Evolutionary conservation across 1,284 basidiomycete genomes (phyloP), one percentile per base, ranked within the genome.

Genomic region (Leccinum ponderosum): DNA sequence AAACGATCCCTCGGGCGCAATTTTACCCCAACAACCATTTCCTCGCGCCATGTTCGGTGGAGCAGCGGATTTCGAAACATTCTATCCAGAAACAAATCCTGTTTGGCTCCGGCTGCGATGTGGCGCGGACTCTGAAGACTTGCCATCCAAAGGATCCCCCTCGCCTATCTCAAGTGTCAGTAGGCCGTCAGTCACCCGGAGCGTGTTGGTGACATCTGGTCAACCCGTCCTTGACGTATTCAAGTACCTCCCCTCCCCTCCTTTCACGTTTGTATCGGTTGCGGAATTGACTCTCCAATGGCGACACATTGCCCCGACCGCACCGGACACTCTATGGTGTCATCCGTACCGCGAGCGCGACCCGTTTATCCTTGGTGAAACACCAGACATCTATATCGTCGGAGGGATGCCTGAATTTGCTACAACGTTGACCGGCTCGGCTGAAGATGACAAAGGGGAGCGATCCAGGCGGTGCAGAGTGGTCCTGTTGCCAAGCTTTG

Each of bases 281-380:
- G 87, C 94, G 3, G 82, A 87, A 65, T 82, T 89, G 54, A 96
- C 94, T 14, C 81, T 99, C 11, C 86, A 85, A 69, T 99, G 96
- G 97, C 83, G 94, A 63, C 97, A 99, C 76, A 86, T 98, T 68
- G 97, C 97, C 9, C 97, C 97, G 0, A 99, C 97, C 1, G 95
- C 97, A 12, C 97, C 97, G 12, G 97, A 99, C 76, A 99, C 97
- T 1, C 83, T 99, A 1, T 98, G 95, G 95, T 98, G 97, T 71
- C 97, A 98, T 74, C 97, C 97, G 8, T 98, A 93, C 78, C 88
- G 92, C 56, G 82, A 87, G 42, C 78, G 80, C 8, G 97, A 99
- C 74, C 97, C 97, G 0, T 99, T 99, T 76, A 83, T 98, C 60
- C 81, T 99, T 44, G 74, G 80, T 27, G 82, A 90, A 70, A 89